These are phyloP conservation scores for Closterium sp. DNA, from an alignment of 139 green algal genomes.

Conservation along the genomic window DNA sequence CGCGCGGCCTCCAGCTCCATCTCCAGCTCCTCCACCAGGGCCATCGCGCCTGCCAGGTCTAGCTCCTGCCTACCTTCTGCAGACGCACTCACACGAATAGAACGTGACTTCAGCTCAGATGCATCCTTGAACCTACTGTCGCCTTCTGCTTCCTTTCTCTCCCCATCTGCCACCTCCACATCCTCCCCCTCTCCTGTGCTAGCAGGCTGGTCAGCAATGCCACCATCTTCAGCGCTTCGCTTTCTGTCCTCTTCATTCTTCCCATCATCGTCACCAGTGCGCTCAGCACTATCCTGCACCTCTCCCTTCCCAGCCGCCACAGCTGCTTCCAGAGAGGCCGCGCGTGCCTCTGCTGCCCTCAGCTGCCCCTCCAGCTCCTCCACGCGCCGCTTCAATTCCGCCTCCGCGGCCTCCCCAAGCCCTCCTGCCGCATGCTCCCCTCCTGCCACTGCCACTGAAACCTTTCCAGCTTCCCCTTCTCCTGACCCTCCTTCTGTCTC, in stretches of 20 bases:
- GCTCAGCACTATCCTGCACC: not conserved
- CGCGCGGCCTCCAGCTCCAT: not conserved
- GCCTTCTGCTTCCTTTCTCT: not conserved
- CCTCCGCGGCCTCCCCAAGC: not conserved
- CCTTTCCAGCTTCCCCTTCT: not conserved
- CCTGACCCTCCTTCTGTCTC: not conserved
- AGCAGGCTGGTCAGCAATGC: too few relatives aligned
- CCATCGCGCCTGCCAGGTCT: not conserved
- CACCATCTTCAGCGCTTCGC: not conserved
- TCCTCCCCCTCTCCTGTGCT: not conserved
- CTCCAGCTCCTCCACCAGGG: not conserved
- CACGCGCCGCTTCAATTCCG: not conserved
- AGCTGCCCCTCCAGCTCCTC: not conserved
- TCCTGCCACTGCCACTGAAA: not conserved
- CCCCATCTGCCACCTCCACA: not conserved
- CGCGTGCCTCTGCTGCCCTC: not conserved
- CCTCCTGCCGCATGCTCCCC: not conserved
- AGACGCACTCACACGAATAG: not conserved
- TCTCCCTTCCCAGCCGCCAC: not conserved
- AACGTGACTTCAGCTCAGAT: not conserved
- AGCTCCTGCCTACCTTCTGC: not conserved
- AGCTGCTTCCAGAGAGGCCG: not conserved
- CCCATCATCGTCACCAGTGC: not conserved
- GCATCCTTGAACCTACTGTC: not conserved
- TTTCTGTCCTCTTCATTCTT: not conserved